Base-by-base conservation (phyloP, 192 early-diverging fungal genomes). In the Dispira parvispora region DNA sequence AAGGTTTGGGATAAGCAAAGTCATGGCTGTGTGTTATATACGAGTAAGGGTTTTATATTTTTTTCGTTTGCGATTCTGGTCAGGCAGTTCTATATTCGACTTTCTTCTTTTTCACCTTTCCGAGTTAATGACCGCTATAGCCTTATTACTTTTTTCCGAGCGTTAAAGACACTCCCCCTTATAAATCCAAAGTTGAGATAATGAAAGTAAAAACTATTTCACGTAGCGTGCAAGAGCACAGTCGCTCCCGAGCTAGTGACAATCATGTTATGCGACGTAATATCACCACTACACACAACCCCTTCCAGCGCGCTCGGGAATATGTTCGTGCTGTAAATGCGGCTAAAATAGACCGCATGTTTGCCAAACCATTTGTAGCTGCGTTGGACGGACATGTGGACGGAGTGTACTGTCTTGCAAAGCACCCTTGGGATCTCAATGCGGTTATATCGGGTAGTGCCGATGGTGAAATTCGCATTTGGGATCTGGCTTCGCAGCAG, bases 191-290 rank as follows among this genome's bases (percentile, higher is more conserved):
- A 86, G n/a, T n/a, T n/a, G n/a, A n/a, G n/a, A n/a, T n/a, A n/a
- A n/a, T n/a, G 96, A 99, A 96, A 85, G 83, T 99, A 43, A 96
- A 97, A 73, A 87, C 91, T 32, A 81, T 99, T 32, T 89, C 87
- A 32, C 84, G 96, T 13, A 84, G 82, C 58, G 77, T 84, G 8
- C 81, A 78, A 28, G 86, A 91, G 45, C 85, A 82, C 61, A 80
- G 82, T 8, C 89, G 94, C 45, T 85, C 92, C 65, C 81, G 90
- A 38, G 77, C 80, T 16, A 83, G 84, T 52, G 93, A 97, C 68
- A 88, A 94, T 67, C 88, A 89, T 67, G 85, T 84, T 69, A 71
- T 88, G 23, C 89, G 87, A 46, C 78, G 94, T 20, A 99, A 99
- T 71, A 71, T 90, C 16, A 87, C 95, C 71, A 92, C 94, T 4